Percentiles rank a stretch among this genome's conserved stretches.
phyloP scores from a whole-genome alignment of 2,329 filamentous ascomycete species.

The Botrytis squamosa region DNA sequence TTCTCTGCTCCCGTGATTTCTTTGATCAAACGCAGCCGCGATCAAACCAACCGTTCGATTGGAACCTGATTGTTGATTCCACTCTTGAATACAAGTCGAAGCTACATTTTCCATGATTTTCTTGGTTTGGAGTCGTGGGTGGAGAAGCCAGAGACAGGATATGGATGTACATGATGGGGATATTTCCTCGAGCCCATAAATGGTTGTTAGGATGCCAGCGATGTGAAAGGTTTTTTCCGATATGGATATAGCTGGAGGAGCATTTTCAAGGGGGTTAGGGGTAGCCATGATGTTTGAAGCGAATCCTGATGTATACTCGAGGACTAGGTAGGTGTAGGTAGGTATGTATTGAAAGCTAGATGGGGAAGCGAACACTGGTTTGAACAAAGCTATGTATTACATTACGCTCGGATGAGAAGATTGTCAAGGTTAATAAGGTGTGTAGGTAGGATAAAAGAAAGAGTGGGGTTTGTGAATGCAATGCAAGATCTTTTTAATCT shows the following conservation, averaged over 20 bases:
- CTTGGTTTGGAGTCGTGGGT: conserved; percentile 71
- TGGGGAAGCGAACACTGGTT: not conserved
- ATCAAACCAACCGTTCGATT: conserved; percentile 55
- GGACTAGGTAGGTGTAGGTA: too few species aligned
- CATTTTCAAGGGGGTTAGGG: conserved; percentile 26
- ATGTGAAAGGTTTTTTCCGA: conserved; percentile 69
- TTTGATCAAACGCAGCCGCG: conserved; percentile 83
- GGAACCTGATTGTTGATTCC: conserved; percentile 51
- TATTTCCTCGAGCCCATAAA: conserved; percentile 80
- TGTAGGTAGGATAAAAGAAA: not conserved
- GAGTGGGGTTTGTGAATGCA: conserved; percentile 15
- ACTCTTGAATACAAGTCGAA: conserved; percentile 64
- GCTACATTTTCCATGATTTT: conserved; percentile 76
- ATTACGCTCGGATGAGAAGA: not conserved
- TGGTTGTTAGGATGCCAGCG: conserved; percentile 72
- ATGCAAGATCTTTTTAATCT: conserved; percentile 13
- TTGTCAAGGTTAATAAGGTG: not conserved
- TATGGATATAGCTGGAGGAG: conserved; percentile 40
- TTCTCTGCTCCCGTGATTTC: conserved; percentile 80
- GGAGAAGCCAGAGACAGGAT: conserved; percentile 87
- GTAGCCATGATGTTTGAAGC: conserved; percentile 5
- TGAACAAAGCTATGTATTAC: not conserved
- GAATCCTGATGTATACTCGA: not conserved
- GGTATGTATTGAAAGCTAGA: not conserved
- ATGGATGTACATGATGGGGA: conserved; percentile 52